Base-by-base conservation (phyloP, 2,329 filamentous ascomycete genomes). In the Fusarium chlamydosporum region DNA sequence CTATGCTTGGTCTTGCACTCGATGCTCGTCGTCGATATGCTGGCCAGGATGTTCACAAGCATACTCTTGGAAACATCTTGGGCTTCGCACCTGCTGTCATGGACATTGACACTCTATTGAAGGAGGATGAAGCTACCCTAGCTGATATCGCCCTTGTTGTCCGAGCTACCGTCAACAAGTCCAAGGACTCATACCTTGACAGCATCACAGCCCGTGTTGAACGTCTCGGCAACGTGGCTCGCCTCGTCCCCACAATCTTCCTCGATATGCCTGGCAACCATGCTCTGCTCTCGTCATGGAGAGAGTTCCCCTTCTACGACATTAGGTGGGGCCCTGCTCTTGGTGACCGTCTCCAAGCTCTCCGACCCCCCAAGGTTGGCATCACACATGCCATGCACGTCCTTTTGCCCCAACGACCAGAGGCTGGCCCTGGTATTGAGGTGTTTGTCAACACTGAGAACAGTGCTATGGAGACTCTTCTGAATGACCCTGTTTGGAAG, bases 301-400 rank as follows among this genome's bases (percentile, higher is more conserved):
- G 60, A 35, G 60, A 63, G 20, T 63, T 63, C 18, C 42, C 50
- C 0, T 63, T 63, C 10, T 63, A 63, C n/a, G 37, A 63, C 4
- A 46, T 63, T 3, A 53, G 57, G n/a, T 63, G 60, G 60, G 60
- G 60, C 3, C 33, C 58, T n/a, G 58, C 27, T 0, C 15, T 63
- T 3, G 60, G 60, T 0, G 33, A 7, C 1, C 29, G 6, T 2
- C 42, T 63, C 2, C 45, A 63, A 3, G 60, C 60, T 7, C 20
- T 63, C 31, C 42, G 60, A 13, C 48, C 59, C 1, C 60, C 60
- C 0, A 57, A 40, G 3, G 51, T 34, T 3, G 60, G 60, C 31
- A 40, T 63, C 6, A 63, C 58, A 33, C 60, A 63, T 10, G 48
- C 58, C 0, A 63, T 63, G 60, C 60, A 63, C 0, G 40, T 63